phyloP scores from a whole-genome alignment of 306 rosid species.

The Fragaria ananassa region DNA sequence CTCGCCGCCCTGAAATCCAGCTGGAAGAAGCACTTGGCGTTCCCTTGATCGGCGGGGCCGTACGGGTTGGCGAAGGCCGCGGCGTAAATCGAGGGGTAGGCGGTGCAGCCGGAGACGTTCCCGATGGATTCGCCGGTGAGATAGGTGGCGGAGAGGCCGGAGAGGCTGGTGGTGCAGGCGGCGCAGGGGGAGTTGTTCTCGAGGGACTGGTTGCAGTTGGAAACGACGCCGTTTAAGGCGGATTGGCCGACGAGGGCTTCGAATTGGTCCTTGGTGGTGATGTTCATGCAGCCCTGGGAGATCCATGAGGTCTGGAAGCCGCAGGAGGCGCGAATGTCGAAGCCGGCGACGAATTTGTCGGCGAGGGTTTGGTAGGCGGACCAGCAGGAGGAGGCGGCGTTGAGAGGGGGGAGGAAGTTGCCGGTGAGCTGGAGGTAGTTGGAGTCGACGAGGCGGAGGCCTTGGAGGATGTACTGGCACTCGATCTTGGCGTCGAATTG shows the following conservation, averaged over 20 bases:
- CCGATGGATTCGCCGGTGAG: slow-evolving; percentile 42
- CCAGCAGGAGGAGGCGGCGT: slow-evolving; percentile 54
- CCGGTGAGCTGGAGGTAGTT: slow-evolving; percentile 49
- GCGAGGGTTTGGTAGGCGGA: slow-evolving; percentile 26
- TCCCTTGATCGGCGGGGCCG: slow-evolving; percentile 50
- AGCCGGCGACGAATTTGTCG: slow-evolving; percentile 10
- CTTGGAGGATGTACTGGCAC: slow-evolving; percentile 55
- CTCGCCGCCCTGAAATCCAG: slow-evolving; percentile 23
- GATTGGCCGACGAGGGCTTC: slow-evolving; percentile 2
- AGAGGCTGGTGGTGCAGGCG: slow-evolving; percentile 44
- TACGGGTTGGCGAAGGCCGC: slow-evolving; percentile 52
- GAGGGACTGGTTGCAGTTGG: slow-evolving; percentile 49
- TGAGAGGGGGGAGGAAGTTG: slow-evolving; percentile 49
- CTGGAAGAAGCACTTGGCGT: slow-evolving; percentile 55
- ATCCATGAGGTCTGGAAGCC: slow-evolving; percentile 56
- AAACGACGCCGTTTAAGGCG: slow-evolving; percentile 8
- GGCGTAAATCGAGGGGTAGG: slow-evolving; percentile 52
- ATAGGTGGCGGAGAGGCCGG: slow-evolving; percentile 26
- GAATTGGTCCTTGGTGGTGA: slow-evolving; percentile 51
- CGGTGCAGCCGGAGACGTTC: slow-evolving; percentile 56
- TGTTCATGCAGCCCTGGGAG: slow-evolving; percentile 67
- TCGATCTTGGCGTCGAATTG: background rate
- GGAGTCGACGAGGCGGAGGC: slow-evolving; percentile 65
- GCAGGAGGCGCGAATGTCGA: slow-evolving; percentile 40
- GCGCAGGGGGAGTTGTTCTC: slow-evolving; percentile 65